Percentiles rank a stretch among this genome's conserved stretches.
Evolutionary conservation across 306 rosid species (phyloP).

Genomic region (Glycine soja): DNA sequence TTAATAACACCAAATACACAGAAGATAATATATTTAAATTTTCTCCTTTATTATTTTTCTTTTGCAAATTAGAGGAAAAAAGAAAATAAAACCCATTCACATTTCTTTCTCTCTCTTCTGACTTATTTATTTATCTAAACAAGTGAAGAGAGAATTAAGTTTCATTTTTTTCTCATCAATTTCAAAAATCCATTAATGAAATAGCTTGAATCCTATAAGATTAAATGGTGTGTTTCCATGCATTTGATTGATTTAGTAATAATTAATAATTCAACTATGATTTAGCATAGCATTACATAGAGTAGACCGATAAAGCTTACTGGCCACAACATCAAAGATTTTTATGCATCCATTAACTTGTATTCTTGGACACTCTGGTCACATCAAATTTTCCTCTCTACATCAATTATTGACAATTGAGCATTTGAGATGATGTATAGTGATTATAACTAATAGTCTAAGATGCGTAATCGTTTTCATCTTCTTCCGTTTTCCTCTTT

Average conservation of each 20-base stretch:
- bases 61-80: background rate
- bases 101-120: background rate
- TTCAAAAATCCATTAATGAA: background rate
- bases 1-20: background rate
- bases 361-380: constrained; percentile 49
- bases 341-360: constrained; percentile 44
- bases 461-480: constrained; percentile 7
- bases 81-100: background rate
- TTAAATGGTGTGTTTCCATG: constrained; percentile 35
- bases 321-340: constrained; percentile 48
- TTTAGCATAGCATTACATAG: constrained; percentile 29
- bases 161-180: background rate
- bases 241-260: constrained; percentile 33
- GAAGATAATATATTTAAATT: background rate
- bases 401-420: constrained; percentile 44
- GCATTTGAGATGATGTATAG: constrained; percentile 30
- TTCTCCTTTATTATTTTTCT: background rate
- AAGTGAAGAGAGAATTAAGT: background rate
- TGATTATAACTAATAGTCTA: constrained; percentile 21
- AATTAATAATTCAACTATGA: constrained; percentile 40
- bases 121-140: too few relatives aligned
- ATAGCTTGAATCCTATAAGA: constrained; percentile 13
- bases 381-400: constrained; percentile 41
- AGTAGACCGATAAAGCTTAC: constrained; percentile 29
- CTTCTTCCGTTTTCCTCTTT: constrained; percentile 30